Evolutionary conservation across 495 filamentous ascomycete species (phyloP).

Genomic region (Zalerion maritima): DNA sequence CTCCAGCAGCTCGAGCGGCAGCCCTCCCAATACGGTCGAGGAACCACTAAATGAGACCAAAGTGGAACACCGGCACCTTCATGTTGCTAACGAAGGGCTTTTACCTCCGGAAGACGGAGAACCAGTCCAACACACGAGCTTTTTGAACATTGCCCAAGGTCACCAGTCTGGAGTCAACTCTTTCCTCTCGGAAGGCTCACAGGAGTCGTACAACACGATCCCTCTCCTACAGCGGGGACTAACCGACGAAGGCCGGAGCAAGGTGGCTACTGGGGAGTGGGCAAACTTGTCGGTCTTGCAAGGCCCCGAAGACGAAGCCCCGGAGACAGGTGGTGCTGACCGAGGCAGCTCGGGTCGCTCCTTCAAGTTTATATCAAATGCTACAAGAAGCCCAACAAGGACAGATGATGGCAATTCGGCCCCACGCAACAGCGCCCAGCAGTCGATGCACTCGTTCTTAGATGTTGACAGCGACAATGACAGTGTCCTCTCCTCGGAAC

Average conservation of each 20-base stretch:
- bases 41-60: slow-evolving; percentile 24
- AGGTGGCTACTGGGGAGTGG: slow-evolving; percentile 26
- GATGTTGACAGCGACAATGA: slow-evolving; percentile 53
- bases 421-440: slow-evolving; percentile 11
- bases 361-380: slow-evolving; percentile 37
- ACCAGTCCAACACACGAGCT: slow-evolving; percentile 6
- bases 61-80: slow-evolving; percentile 29
- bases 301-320: slow-evolving; percentile 16
- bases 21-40: slow-evolving; percentile 7
- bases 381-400: slow-evolving; percentile 20
- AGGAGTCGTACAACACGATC: slow-evolving; percentile 56
- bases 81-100: slow-evolving; percentile 23
- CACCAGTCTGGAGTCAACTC: slow-evolving; percentile 21
- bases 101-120: slow-evolving; percentile 9
- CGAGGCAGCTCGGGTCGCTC: slow-evolving; percentile 23
- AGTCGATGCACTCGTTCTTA: slow-evolving; percentile 44
- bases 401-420: slow-evolving; percentile 25
- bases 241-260: slow-evolving; percentile 38
- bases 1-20: slow-evolving; percentile 5
- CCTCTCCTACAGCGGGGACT: slow-evolving; percentile 63
- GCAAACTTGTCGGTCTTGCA: slow-evolving; percentile 29
- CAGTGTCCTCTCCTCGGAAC: slow-evolving; percentile 67
- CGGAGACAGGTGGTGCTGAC: slow-evolving; percentile 15
- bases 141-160: slow-evolving; percentile 9
- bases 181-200: slow-evolving; percentile 33